Evolutionary conservation across 2,329 filamentous ascomycete genomes (phyloP).

Genomic region (Xylariomycetidae sp.): DNA sequence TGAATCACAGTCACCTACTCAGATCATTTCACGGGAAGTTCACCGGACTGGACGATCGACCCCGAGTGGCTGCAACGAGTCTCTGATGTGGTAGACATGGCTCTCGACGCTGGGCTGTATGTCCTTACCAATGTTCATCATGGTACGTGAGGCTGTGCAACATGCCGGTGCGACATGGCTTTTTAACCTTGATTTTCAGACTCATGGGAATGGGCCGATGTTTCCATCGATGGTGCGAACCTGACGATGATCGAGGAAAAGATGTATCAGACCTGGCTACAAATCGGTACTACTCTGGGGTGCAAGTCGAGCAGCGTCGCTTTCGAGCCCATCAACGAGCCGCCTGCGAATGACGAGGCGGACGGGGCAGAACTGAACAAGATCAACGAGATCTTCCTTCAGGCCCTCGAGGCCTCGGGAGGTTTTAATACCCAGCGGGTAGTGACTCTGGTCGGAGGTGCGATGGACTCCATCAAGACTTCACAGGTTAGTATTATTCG

Average conservation of each 20-base stretch:
- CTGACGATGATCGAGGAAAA: constrained; percentile 49
- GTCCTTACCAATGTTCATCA: constrained; percentile 57
- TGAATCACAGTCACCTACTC: constrained; percentile 53
- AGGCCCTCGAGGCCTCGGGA: constrained; percentile 48
- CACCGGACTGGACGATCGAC: constrained; percentile 51
- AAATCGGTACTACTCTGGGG: constrained; percentile 49
- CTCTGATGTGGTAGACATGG: constrained; percentile 52
- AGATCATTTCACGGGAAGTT: constrained; percentile 47
- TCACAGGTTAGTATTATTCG: no score
- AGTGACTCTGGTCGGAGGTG: constrained; percentile 49
- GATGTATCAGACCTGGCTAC: constrained; percentile 52
- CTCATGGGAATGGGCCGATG: constrained; percentile 54
- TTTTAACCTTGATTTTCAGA: constrained; percentile 29
- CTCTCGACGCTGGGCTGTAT: constrained; percentile 44
- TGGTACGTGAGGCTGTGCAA: constrained; percentile 15
- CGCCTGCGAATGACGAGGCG: constrained; percentile 44
- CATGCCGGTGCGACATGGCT: neutral
- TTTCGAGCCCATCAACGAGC: constrained; percentile 58
- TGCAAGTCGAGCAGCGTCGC: constrained; percentile 51
- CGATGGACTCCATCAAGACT: constrained; percentile 48
- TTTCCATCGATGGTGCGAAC: constrained; percentile 41
- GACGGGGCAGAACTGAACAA: constrained; percentile 49
- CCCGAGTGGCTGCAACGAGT: constrained; percentile 52
- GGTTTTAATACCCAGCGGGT: constrained; percentile 52
- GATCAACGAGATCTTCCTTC: constrained; percentile 52